Evolutionary conservation across 345 rosid species (phyloP).

Genomic region (Clarkia xantiana): DNA sequence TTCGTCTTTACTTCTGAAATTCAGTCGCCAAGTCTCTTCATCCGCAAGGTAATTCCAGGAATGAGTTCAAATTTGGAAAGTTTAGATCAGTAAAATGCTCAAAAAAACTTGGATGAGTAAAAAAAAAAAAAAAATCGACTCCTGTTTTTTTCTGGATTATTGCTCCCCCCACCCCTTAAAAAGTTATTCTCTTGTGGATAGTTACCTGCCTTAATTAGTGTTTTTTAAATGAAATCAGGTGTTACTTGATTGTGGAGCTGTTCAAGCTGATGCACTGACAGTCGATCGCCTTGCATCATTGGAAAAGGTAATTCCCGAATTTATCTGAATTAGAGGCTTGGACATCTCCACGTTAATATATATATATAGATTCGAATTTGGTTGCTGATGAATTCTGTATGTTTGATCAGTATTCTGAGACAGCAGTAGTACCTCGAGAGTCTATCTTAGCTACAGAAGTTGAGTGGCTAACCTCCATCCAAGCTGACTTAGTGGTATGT

Average conservation of each 20-base stretch:
- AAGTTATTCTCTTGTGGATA: background rate
- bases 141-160: no score
- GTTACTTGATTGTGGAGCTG: constrained; percentile 91
- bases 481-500: constrained; percentile 85
- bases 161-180: no score
- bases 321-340: no score
- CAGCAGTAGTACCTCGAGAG: constrained; percentile 82
- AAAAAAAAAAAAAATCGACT: no score
- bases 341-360: no score
- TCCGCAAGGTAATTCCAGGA: constrained; percentile 49
- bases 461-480: constrained; percentile 80
- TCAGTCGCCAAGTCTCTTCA: constrained; percentile 73
- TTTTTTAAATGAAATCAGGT: constrained; percentile 30
- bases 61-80: background rate
- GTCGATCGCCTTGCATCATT: constrained; percentile 95
- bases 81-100: no score
- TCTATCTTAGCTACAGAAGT: constrained; percentile 71
- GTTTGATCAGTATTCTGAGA: constrained; percentile 66
- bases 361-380: no score
- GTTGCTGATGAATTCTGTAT: constrained; percentile 1
- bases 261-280: constrained; percentile 96
- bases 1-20: constrained; percentile 87
- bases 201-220: background rate
- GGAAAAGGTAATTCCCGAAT: constrained; percentile 47
- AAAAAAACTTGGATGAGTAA: no score